Base-by-base conservation (phyloP, 2,329 filamentous ascomycete genomes). In the Pseudomassariella vexata region DNA sequence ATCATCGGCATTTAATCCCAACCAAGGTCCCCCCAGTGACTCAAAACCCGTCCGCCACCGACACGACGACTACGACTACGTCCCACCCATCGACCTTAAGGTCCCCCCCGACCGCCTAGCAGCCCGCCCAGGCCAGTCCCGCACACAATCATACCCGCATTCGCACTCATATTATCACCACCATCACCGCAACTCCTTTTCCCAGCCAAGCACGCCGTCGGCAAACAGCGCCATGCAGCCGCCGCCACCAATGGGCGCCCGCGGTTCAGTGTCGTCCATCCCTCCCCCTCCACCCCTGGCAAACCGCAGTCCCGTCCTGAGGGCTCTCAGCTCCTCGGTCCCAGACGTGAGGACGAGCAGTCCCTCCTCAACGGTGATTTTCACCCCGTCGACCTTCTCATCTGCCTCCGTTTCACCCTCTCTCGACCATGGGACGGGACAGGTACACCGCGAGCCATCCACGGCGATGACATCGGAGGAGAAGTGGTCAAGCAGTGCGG, bases 281-380 rank as follows among this genome's bases (percentile, higher is more conserved):
- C 9, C 8, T 7, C 15, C 24, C 8, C 15, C 12, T 9, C 7
- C 24, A 7, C 15, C 24, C 22, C 26, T 31, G 2, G 32, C 36
- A 19, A 23, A 31, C 14, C 35, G 30, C 3, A 43, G 38, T 22
- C 40, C 40, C 15, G 31, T 32, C 7, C 23, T 20, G 1, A 15
- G 27, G 10, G 23, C 23, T 2, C 30, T 40, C 28, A 29, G 40
- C 10, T 36, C 42, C 25, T 45, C 42, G 7, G 35, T 37, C 10
- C 42, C 38, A 18, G 38, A 41, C 17, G 33, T 45, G 3, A 29
- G 27, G 9, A 27, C 18, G 17, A 24, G 22, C 24, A 14, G 12
- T 15, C 14, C 18, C 17, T 18, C 22, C 7, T 21, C 28, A 9
- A 26, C 19, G 7, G 15, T 14, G 8, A 26, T 26, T 14, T 26